Evolutionary conservation across 106 monocot genomes (phyloP), one percentile per base, ranked within the genome.

Genomic region (Xerophyta viscosa): DNA sequence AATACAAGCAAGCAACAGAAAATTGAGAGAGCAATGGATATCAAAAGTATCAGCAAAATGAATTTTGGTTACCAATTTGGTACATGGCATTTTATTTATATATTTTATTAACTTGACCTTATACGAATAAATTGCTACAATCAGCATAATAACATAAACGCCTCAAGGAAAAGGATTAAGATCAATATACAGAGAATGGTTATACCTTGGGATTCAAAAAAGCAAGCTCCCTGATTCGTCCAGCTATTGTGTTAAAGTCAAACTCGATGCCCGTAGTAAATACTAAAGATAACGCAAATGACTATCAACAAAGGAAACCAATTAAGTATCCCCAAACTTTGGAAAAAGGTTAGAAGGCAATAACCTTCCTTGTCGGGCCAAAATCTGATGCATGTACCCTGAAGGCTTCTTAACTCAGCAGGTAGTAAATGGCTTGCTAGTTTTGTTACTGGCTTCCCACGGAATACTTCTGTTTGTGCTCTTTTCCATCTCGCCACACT

Each of bases 161-260:
- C 13, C 3, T 27, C 11, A 30, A 62, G 0, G 22, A 46, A 8
- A 31, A 33, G 15, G n/a, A n/a, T n/a, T n/a, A n/a, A n/a, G n/a
- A n/a, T n/a, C n/a, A n/a, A n/a, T n/a, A n/a, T n/a, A n/a, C n/a
- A n/a, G n/a, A n/a, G n/a, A n/a, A n/a, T n/a, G 33, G 7, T 2
- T 25, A n/a, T 78, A 96, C 96, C 81, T 85, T 68, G 19, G 96
- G 96, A 60, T 96, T 96, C 37, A 96, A 66, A 58, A 96, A 96
- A 45, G 96, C 96, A 47, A 96, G 80, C 47, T 96, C 96, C 73
- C 96, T 78, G 24, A 96, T 82, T 27, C 96, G 88, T 27, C 96
- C 70, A 61, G 96, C 60, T 37, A 96, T 82, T 31, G 89, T 96
- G 71, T 79, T 79, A 54, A 79, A 82, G 50, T 96, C 96, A 39